A percentile compares a stretch with the other conserved stretches of the same genome.
phyloP scores from a whole-genome alignment of 179 eudicot genomes.

The Drosera spatulata region DNA sequence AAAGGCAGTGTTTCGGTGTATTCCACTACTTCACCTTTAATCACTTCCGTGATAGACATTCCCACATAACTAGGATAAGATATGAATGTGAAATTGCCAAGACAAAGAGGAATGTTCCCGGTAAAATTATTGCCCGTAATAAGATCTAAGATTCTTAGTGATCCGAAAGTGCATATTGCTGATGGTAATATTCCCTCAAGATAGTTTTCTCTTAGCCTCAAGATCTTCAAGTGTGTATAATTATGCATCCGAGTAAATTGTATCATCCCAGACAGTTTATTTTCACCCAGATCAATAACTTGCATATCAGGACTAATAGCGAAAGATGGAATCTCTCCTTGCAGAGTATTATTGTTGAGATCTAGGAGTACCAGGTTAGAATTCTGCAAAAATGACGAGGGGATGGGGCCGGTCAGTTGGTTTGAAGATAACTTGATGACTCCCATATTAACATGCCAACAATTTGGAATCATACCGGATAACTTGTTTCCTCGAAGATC shows the following conservation, averaged over 20 bases:
- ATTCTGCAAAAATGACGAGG: too few species aligned
- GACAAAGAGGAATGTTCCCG: constrained; percentile 14
- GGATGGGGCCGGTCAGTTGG: constrained; percentile 7
- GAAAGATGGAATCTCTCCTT: too few species aligned
- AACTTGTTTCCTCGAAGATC: constrained; percentile 18
- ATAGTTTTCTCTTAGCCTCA: constrained; percentile 8
- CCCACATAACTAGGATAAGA: neutral
- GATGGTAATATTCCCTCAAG: constrained; percentile 10
- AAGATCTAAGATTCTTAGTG: constrained; percentile 12
- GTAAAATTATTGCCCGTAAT: constrained; percentile 13
- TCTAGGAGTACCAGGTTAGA: too few species aligned
- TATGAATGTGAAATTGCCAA: constrained; percentile 4
- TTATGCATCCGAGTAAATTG: constrained; percentile 2
- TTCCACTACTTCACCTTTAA: neutral
- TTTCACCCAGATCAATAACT: constrained; percentile 4
- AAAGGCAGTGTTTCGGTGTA: neutral
- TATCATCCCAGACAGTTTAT: constrained; percentile 10
- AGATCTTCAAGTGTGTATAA: too few species aligned
- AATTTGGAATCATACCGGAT: constrained; percentile 20
- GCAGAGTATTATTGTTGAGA: too few species aligned
- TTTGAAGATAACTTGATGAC: constrained; percentile 4
- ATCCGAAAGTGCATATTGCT: constrained; percentile 10
- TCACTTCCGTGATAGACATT: neutral
- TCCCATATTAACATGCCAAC: constrained; percentile 8
- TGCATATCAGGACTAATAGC: neutral